Conservation (phyloP, 805 yeast genomes). For the Schizosaccharomyces cryophilus region DNA sequence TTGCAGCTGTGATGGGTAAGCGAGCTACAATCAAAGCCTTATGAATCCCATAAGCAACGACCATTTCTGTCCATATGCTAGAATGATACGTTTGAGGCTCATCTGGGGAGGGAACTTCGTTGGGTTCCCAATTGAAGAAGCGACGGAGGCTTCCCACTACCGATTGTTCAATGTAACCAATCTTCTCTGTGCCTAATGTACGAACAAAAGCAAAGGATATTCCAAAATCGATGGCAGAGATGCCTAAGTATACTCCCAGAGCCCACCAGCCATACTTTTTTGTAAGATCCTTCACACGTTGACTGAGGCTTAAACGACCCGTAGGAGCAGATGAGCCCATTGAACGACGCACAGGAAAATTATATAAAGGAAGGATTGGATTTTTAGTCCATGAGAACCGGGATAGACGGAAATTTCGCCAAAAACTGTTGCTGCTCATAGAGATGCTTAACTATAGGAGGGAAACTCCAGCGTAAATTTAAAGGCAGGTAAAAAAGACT, state of each 20-base stretch:
- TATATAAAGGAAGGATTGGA: background rate
- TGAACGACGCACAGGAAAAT: background rate
- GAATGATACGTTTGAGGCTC: slow-evolving; percentile 5
- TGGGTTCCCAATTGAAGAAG: background rate
- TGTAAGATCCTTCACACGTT: slow-evolving; percentile 30
- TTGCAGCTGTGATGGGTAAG: slow-evolving; percentile 73
- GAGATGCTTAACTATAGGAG: background rate
- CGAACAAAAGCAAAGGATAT: slow-evolving; percentile 64
- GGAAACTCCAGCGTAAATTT: no score
- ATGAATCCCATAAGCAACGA: slow-evolving; percentile 81
- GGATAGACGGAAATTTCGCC: background rate
- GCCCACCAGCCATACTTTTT: slow-evolving; percentile 84
- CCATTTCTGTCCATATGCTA: slow-evolving; percentile 39
- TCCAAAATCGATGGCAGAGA: slow-evolving; percentile 62
- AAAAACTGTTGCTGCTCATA: background rate
- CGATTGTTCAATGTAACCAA: slow-evolving; percentile 38
- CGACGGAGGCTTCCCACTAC: slow-evolving; percentile 13
- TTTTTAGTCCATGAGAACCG: background rate
- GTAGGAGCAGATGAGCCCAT: background rate
- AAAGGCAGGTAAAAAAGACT: no score
- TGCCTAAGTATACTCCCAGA: slow-evolving; percentile 51
- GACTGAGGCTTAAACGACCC: background rate
- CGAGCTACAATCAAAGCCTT: slow-evolving; percentile 56
- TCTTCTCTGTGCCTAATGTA: slow-evolving; percentile 62
- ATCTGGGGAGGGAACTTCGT: background rate